These are phyloP conservation scores for Fusarium verrucosum DNA, from an alignment of 2,329 filamentous ascomycete genomes.

Conservation along the genomic window DNA sequence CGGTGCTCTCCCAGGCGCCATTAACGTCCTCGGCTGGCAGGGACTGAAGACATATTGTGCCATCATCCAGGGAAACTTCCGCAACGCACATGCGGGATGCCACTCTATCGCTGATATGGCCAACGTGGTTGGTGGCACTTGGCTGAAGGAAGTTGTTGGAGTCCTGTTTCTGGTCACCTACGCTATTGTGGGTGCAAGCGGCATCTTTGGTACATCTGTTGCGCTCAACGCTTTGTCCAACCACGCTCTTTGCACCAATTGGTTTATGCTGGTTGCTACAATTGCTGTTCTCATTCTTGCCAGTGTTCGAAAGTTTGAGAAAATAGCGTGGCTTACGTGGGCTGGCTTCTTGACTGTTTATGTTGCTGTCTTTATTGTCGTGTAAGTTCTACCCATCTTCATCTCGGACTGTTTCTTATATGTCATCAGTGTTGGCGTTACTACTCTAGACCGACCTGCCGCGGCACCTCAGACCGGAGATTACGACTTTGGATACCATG, in stretches of 20 bases:
- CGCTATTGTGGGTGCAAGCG: constrained; percentile 63
- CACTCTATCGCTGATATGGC: constrained; percentile 59
- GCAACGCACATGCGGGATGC: constrained; percentile 51
- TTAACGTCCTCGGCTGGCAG: constrained; percentile 56
- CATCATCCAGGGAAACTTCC: constrained; percentile 53
- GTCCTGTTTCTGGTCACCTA: constrained; percentile 66
- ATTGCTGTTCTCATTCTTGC: constrained; percentile 59
- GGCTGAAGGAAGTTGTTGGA: constrained; percentile 63
- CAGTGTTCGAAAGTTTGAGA: constrained; percentile 55
- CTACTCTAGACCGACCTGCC: constrained; percentile 61
- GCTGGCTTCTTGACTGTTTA: constrained; percentile 63
- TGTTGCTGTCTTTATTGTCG: constrained; percentile 65
- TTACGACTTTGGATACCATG: constrained; percentile 64
- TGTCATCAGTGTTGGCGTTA: constrained; percentile 48
- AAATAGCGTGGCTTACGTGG: constrained; percentile 62
- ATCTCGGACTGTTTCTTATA: not conserved
- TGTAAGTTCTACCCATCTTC: constrained; percentile 4
- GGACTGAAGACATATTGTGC: constrained; percentile 53
- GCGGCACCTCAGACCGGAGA: constrained; percentile 63
- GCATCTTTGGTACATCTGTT: constrained; percentile 67
- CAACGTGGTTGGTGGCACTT: constrained; percentile 60
- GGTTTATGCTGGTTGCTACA: constrained; percentile 64
- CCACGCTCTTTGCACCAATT: constrained; percentile 68
- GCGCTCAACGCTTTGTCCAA: constrained; percentile 68
- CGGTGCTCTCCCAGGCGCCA: constrained; percentile 54